phyloP scores from a whole-genome alignment of 2,329 filamentous ascomycete genomes.

The Cadophora sp. region DNA sequence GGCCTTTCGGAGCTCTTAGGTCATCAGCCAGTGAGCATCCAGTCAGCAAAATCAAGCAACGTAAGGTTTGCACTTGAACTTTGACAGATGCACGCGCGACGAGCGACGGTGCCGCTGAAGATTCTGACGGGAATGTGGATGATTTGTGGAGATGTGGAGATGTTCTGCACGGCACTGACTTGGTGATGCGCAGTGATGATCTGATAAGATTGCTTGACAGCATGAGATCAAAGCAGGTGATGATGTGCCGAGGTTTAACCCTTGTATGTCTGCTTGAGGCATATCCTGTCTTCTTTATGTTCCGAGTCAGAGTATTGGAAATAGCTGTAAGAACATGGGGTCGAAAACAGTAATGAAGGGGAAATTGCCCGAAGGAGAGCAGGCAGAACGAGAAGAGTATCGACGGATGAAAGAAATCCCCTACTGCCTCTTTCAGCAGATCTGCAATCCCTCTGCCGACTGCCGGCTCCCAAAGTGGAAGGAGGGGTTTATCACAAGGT shows the following conservation, averaged over 20 bases:
- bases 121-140: background rate
- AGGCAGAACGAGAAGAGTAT: background rate
- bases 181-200: background rate
- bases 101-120: background rate
- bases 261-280: background rate
- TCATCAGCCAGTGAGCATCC: background rate
- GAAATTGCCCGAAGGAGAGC: background rate
- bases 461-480: conserved; percentile 4
- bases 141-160: background rate
- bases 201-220: conserved; percentile 11
- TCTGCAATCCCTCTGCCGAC: background rate
- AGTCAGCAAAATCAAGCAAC: background rate
- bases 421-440: background rate
- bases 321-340: background rate
- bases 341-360: background rate
- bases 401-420: background rate
- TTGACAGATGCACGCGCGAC: background rate
- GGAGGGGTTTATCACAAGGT: conserved; percentile 3
- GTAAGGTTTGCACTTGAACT: background rate
- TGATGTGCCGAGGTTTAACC: background rate
- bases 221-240: background rate
- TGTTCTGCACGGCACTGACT: background rate
- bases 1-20: background rate
- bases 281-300: background rate
- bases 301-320: background rate